phyloP scores from a whole-genome alignment of 1,284 basidiomycete genomes.

The Ustilago crameri region DNA sequence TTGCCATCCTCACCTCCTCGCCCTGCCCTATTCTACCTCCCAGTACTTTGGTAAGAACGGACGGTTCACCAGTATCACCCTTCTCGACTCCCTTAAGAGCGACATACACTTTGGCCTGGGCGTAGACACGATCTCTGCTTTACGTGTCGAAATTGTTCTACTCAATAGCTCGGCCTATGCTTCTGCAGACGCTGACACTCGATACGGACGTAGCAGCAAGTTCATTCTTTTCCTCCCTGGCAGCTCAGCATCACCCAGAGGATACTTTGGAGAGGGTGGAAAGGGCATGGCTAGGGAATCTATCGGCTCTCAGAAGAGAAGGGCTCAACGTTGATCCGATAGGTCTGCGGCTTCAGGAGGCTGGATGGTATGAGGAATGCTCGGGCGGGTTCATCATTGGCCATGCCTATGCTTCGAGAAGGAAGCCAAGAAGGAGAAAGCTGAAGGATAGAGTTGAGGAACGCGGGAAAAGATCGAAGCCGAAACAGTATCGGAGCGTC shows the following conservation, averaged over 20 bases:
- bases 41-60: background rate
- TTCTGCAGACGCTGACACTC: conserved; percentile 35
- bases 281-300: conserved; percentile 41
- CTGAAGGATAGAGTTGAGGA: background rate
- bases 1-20: conserved; percentile 25
- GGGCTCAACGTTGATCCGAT: conserved; percentile 16
- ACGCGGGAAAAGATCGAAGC: background rate
- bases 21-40: conserved; percentile 13
- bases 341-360: conserved; percentile 16
- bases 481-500: conserved; percentile 25
- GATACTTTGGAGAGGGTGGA: conserved; percentile 3
- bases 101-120: conserved; percentile 14
- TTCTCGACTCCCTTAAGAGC: conserved; percentile 21
- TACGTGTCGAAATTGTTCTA: conserved; percentile 33
- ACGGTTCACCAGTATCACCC: background rate
- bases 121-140: conserved; percentile 12
- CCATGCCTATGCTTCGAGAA: conserved; percentile 32
- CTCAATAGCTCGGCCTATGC: conserved; percentile 23
- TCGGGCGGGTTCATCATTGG: conserved; percentile 42
- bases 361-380: conserved; percentile 42
- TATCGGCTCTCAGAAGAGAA: conserved; percentile 4
- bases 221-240: conserved; percentile 4
- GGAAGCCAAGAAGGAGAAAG: background rate
- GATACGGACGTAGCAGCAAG: conserved; percentile 1
- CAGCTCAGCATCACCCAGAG: background rate